A percentile compares a stretch with the other conserved stretches of the same genome.
phyloP scores from a whole-genome alignment of 139 green algal species.

The Dunaliella sp. region DNA sequence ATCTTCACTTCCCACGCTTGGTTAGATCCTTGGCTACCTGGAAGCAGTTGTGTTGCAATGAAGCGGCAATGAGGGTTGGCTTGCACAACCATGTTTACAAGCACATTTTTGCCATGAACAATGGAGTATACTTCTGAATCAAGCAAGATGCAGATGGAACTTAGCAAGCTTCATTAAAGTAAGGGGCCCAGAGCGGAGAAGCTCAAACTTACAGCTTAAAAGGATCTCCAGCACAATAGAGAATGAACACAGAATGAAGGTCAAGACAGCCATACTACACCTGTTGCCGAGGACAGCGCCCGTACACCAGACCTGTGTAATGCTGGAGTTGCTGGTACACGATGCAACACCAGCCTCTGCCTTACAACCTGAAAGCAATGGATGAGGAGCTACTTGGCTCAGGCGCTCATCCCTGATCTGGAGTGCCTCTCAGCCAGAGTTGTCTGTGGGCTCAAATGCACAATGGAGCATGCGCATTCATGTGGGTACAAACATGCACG shows the following conservation, averaged over 20 bases:
- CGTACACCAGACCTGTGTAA: too few species aligned
- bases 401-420: not conserved
- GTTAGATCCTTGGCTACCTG: not conserved
- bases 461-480: not conserved
- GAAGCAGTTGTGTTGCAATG: not conserved
- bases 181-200: not conserved
- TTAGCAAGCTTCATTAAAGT: not conserved
- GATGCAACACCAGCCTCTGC: too few species aligned
- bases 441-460: not conserved
- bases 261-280: too few species aligned
- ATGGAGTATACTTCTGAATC: too few species aligned
- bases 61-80: not conserved
- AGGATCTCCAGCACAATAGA: too few species aligned
- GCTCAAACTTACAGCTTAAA: not conserved
- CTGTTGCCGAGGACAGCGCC: too few species aligned
- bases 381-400: too few species aligned
- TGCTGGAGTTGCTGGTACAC: too few species aligned
- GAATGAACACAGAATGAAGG: too few species aligned
- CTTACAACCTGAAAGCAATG: too few species aligned
- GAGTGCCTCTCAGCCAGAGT: not conserved
- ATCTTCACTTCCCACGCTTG: slow-evolving; percentile 73
- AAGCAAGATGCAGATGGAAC: too few species aligned
- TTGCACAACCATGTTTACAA: not conserved
- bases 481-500: not conserved
- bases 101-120: too few species aligned